Evolutionary conservation across 805 yeast genomes (phyloP), one percentile per base, ranked within the genome.

Genomic region (Wickerhamiella brachini): DNA sequence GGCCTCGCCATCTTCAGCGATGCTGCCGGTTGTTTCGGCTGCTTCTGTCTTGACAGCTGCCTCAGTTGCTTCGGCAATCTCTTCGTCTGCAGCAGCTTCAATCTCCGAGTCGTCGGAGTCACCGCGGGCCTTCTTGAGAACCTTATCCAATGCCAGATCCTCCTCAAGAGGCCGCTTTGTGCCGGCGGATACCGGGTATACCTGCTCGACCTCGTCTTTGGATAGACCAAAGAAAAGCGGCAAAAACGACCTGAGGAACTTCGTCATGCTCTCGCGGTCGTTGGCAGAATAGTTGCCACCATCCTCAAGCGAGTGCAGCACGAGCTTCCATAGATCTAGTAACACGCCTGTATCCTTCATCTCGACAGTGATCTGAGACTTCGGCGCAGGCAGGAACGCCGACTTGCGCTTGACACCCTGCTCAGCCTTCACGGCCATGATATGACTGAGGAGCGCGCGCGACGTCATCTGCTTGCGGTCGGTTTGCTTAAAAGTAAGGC

Each of bases 401-500:
- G 85, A 88, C 53, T 85, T 70, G 62, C 94, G 76, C 68, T 87
- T 89, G 59, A 83, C 85, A n/a, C 76, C 77, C 65, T 87, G 95
- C 62, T 90, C 98, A 43, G 85, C 84, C 68, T 89, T 88, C 43
- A 89, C 84, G 2, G 96, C 86, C 58, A 93, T 84, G 51, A 93
- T 84, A 63, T 90, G 97, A 55, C 95, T 83, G 13, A 93, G 80
- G 59, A 93, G 69, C 59, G 88, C 95, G 62, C 94, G 87, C 9
- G 93, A 83, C 0, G 97, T 87, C 59, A 93, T 69, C 51, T 87
- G 69, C 66, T 93, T 90, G 66, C 93, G 90, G 68, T 93, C 99
- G 22, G 95, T 85, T 65, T 93, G 97, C 68, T 93, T 93, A 71
- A 93, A 93, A 0, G 97, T 89, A 60, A 93, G 74, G 1, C 99